These are phyloP conservation scores for Nakazawaea populi DNA, from an alignment of 805 yeast species.

Conservation along the genomic window DNA sequence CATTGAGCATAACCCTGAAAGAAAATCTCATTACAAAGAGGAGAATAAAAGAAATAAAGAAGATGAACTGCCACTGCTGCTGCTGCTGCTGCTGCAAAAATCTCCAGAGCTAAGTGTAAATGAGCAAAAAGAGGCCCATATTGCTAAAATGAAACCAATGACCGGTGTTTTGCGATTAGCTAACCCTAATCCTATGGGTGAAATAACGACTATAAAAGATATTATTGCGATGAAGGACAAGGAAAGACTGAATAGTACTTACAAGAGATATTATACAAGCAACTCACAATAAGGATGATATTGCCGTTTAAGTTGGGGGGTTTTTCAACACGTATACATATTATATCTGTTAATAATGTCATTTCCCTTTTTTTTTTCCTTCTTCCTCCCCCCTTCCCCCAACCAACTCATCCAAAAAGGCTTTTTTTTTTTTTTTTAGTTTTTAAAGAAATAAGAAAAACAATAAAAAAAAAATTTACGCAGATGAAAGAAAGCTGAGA, in stretches of 20 bases:
- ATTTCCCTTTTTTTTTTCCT: no score
- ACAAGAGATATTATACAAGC: not conserved
- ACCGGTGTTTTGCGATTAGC: not conserved
- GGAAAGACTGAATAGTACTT: not conserved
- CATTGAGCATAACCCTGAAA: no score
- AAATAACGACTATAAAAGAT: not conserved
- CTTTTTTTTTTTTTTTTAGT: no score
- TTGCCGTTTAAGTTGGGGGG: no score
- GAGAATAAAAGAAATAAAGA: not conserved
- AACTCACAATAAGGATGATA: not conserved
- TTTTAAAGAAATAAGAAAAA: no score
- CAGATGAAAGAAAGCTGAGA: no score
- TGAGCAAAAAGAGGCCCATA: not conserved
- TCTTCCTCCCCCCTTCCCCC: no score
- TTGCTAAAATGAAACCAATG: not conserved
- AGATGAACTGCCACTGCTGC: not conserved
- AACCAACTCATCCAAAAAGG: no score
- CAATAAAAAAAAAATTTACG: no score
- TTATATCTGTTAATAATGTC: no score
- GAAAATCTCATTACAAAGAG: no score
- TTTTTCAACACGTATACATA: no score
- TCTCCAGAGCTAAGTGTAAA: not conserved
- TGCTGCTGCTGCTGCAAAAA: not conserved
- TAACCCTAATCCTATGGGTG: not conserved
- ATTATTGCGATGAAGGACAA: conserved; percentile 1